Percentiles rank a stretch among this genome's conserved stretches.
Conservation (phyloP, 495 filamentous ascomycete species). For the Xylaria grammica region DNA sequence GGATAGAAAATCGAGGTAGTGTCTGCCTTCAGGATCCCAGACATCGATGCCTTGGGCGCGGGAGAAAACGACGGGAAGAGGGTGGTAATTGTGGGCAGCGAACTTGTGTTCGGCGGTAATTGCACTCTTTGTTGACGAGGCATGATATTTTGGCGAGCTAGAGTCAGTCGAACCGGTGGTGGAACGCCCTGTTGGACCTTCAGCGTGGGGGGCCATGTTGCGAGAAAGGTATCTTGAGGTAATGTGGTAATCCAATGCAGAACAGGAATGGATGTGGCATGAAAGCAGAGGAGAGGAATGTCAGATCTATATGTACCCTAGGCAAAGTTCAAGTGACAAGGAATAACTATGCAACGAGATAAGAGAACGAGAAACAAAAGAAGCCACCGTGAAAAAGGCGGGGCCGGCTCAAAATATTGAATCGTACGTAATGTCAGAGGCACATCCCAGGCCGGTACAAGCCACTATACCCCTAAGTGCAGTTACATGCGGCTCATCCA, state of each 20-base stretch:
- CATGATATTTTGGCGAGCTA: constrained; percentile 68
- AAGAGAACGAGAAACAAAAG: constrained; percentile 22
- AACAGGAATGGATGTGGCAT: not conserved
- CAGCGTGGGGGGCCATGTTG: constrained; percentile 64
- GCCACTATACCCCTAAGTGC: constrained; percentile 70
- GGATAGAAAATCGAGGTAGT: constrained; percentile 97
- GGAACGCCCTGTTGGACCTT: constrained; percentile 41
- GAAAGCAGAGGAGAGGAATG: not conserved
- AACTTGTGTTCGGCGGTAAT: constrained; percentile 80
- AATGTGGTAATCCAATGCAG: constrained; percentile 4
- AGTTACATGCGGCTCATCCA: constrained; percentile 57
- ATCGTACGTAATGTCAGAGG: constrained; percentile 40
- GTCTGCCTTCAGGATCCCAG: constrained; percentile 96
- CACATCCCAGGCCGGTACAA: constrained; percentile 22
- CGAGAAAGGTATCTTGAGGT: not conserved
- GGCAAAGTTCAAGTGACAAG: constrained; percentile 29
- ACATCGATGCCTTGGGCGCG: constrained; percentile 82
- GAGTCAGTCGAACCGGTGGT: constrained; percentile 39
- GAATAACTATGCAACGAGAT: constrained; percentile 28
- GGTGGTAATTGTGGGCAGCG: constrained; percentile 99
- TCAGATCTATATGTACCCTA: not conserved
- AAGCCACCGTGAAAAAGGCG: constrained; percentile 28
- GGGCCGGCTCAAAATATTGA: constrained; percentile 30
- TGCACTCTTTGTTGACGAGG: constrained; percentile 76
- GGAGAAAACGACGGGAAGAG: constrained; percentile 89